Conservation (phyloP, 2,329 filamentous ascomycete species). For the Ceratocystiopsis minuta region DNA sequence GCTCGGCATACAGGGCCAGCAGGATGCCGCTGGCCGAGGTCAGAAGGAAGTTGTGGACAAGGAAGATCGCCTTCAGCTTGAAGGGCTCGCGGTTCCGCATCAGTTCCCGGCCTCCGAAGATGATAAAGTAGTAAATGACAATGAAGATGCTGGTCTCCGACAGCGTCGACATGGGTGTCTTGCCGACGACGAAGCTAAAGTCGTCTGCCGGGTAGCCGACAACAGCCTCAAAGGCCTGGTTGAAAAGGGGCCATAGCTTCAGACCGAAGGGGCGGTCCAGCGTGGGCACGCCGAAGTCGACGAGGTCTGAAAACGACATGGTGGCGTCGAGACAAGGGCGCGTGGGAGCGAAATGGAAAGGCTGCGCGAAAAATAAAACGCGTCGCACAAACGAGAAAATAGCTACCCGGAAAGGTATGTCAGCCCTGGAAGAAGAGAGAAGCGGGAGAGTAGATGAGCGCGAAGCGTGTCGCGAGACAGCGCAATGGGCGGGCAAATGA, state of each 20-base stretch:
- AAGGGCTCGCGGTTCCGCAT: slow-evolving; percentile 78
- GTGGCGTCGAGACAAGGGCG: slow-evolving; percentile 3
- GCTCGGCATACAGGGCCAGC: slow-evolving; percentile 73
- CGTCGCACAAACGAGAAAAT: not conserved
- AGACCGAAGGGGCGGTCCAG: slow-evolving; percentile 87
- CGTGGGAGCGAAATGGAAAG: slow-evolving; percentile 1
- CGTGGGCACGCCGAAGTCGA: slow-evolving; percentile 48
- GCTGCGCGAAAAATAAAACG: not conserved
- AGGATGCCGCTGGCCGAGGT: slow-evolving; percentile 69
- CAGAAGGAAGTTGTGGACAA: slow-evolving; percentile 91
- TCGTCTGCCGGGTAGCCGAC: slow-evolving; percentile 71
- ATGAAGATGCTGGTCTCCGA: slow-evolving; percentile 67
- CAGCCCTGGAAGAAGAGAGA: not conserved
- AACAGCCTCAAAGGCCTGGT: slow-evolving; percentile 60
- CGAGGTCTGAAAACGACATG: slow-evolving; percentile 4
- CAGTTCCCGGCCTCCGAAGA: slow-evolving; percentile 78
- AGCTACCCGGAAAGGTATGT: too few species aligned
- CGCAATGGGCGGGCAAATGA: too few species aligned
- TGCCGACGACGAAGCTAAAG: slow-evolving; percentile 65
- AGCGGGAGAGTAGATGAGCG: not conserved
- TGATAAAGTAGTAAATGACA: slow-evolving; percentile 76
- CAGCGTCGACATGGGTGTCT: slow-evolving; percentile 80
- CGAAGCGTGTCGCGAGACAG: not conserved
- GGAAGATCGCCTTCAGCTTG: slow-evolving; percentile 77
- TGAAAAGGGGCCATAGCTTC: slow-evolving; percentile 85